Percentiles rank a stretch among this genome's conserved stretches.
Evolutionary conservation across 495 filamentous ascomycete species (phyloP).

Genomic region (Symbiotaphrina buchneri): DNA sequence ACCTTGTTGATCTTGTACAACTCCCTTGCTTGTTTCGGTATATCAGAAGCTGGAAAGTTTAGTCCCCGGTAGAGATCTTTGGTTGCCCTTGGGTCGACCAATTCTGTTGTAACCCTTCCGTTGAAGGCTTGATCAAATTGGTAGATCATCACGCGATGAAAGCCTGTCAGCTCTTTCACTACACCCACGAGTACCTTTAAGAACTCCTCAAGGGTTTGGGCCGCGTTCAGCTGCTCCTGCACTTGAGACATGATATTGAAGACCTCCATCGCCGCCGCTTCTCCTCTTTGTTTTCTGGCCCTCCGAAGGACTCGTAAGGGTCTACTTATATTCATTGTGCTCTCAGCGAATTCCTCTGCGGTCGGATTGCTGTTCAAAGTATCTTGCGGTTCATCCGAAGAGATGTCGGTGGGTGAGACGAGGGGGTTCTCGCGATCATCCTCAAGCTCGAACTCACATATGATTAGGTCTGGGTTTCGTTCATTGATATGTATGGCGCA

Average conservation of each 20-base stretch:
- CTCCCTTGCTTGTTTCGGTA: conserved; percentile 67
- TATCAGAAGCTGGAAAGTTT: conserved; percentile 81
- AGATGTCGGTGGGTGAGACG: conserved; percentile 27
- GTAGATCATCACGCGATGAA: conserved; percentile 85
- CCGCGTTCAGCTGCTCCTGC: conserved; percentile 52
- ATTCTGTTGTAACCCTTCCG: conserved; percentile 67
- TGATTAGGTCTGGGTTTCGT: conserved; percentile 41
- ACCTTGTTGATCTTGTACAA: conserved; percentile 68
- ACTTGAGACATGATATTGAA: conserved; percentile 84
- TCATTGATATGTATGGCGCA: conserved; percentile 64
- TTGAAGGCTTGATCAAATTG: conserved; percentile 75
- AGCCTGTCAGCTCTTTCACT: conserved; percentile 74
- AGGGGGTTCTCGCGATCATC: conserved; percentile 57
- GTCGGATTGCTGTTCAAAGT: conserved; percentile 50
- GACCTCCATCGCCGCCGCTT: conserved; percentile 80
- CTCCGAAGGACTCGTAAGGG: conserved; percentile 63
- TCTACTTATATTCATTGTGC: conserved; percentile 48
- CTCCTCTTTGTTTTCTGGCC: conserved; percentile 53
- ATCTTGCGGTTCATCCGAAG: conserved; percentile 41
- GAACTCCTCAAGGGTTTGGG: conserved; percentile 41
- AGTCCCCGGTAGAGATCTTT: conserved; percentile 78
- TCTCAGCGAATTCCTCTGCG: conserved; percentile 46
- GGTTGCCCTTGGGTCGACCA: conserved; percentile 60
- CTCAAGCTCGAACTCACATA: conserved; percentile 86
- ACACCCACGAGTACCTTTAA: conserved; percentile 53